phyloP scores from a whole-genome alignment of 495 filamentous ascomycete genomes.

The Letharia columbiana region DNA sequence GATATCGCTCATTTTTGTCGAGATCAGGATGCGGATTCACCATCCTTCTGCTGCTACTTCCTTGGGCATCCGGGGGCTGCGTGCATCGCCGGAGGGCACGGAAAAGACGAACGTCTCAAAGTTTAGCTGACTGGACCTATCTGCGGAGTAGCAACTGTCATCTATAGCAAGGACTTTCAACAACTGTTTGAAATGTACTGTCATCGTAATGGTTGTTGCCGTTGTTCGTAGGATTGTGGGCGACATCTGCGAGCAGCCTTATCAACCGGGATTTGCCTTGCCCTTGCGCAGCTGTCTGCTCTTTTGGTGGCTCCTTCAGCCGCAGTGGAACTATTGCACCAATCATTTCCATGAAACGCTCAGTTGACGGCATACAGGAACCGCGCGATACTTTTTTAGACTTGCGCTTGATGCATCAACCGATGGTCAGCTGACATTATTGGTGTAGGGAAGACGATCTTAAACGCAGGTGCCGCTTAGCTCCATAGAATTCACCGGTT shows the following conservation, averaged over 20 bases:
- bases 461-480: conserved; percentile 5
- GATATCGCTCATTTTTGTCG: neutral
- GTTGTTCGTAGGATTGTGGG: neutral
- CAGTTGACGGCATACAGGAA: neutral
- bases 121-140: neutral
- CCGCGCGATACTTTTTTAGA: conserved; percentile 1
- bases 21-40: neutral
- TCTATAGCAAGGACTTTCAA: neutral
- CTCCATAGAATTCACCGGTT: neutral
- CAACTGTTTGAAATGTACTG: neutral
- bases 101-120: neutral
- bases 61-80: neutral
- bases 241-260: conserved; percentile 1
- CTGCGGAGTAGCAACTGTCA: neutral
- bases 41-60: neutral
- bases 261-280: neutral
- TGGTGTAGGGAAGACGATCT: neutral
- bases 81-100: conserved; percentile 1
- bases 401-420: conserved; percentile 3
- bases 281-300: neutral
- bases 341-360: neutral
- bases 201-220: neutral
- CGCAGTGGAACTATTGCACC: neutral
- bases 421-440: neutral
- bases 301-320: neutral